Percentiles rank a stretch among this genome's conserved stretches.
Conservation (phyloP, 805 yeast species). For the Alloascoidea africana region DNA sequence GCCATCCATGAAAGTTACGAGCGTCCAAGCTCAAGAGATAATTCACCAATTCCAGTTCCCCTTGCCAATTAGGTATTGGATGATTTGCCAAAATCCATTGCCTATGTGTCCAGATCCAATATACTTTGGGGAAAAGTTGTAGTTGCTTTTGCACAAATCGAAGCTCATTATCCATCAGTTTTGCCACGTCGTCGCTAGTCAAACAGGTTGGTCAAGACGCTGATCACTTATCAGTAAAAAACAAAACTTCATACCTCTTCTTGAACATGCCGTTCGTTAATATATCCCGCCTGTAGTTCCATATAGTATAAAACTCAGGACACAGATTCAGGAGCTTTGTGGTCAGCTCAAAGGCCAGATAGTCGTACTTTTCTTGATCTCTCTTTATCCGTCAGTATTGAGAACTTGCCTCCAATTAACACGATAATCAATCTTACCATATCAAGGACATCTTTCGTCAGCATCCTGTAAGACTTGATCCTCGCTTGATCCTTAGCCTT, state of each 20-base stretch:
- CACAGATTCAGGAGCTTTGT: conserved; percentile 44
- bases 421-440: conserved; percentile 6
- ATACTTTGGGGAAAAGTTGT: conserved; percentile 67
- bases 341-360: conserved; percentile 33
- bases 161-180: conserved; percentile 40
- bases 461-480: conserved; percentile 25
- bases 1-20: conserved; percentile 94
- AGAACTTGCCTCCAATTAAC: conserved; percentile 3
- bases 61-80: conserved; percentile 44
- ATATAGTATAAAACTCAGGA: conserved; percentile 78
- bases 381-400: conserved; percentile 10
- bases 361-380: conserved; percentile 15
- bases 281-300: conserved; percentile 82
- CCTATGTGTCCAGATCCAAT: conserved; percentile 95
- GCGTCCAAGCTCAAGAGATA: conserved; percentile 57
- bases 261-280: conserved; percentile 21
- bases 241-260: conserved; percentile 5
- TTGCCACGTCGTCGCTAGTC: conserved; percentile 15
- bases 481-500: conserved; percentile 33
- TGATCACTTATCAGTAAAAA: too few species aligned
- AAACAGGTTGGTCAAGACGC: too few species aligned
- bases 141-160: conserved; percentile 41
- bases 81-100: conserved; percentile 57
- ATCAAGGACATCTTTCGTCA: conserved; percentile 29
- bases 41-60: conserved; percentile 55